Percentiles rank a stretch among this genome's conserved stretches.
These are phyloP conservation scores for Chrysoporthe cubensis DNA, from an alignment of 2,329 filamentous ascomycete genomes.

Conservation along the genomic window DNA sequence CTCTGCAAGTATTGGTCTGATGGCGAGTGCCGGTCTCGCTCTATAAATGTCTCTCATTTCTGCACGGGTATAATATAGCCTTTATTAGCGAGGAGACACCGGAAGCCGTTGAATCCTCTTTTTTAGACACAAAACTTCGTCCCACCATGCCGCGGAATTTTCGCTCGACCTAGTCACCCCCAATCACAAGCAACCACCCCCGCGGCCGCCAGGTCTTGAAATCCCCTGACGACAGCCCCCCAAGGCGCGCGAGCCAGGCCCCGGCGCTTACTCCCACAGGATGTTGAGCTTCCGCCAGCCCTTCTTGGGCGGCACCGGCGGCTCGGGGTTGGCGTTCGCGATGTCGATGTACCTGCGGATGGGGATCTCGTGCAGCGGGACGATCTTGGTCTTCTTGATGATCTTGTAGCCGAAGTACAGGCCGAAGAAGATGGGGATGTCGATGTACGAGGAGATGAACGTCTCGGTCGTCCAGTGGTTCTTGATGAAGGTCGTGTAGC, in stretches of 20 bases:
- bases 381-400: slow-evolving; percentile 33
- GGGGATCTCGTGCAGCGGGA: slow-evolving; percentile 33
- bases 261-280: slow-evolving; percentile 30
- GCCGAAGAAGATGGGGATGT: slow-evolving; percentile 35
- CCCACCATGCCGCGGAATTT: not conserved
- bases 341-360: slow-evolving; percentile 36
- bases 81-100: not conserved
- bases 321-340: slow-evolving; percentile 34
- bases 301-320: slow-evolving; percentile 27
- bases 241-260: not conserved
- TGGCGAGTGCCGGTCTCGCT: not conserved
- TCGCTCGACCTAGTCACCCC: not conserved
- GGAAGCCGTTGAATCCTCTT: not conserved
- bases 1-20: not conserved
- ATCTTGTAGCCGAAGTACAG: slow-evolving; percentile 37
- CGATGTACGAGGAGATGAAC: slow-evolving; percentile 36
- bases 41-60: not conserved
- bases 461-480: slow-evolving; percentile 31
- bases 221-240: not conserved
- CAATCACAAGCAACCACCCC: not conserved
- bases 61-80: not conserved
- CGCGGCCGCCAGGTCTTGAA: not conserved
- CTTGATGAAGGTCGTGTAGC: slow-evolving; percentile 22
- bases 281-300: slow-evolving; percentile 35
- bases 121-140: not conserved